Evolutionary conservation across 495 filamentous ascomycete genomes (phyloP), one percentile per base, ranked within the genome.

Genomic region (Neurospora terricola): DNA sequence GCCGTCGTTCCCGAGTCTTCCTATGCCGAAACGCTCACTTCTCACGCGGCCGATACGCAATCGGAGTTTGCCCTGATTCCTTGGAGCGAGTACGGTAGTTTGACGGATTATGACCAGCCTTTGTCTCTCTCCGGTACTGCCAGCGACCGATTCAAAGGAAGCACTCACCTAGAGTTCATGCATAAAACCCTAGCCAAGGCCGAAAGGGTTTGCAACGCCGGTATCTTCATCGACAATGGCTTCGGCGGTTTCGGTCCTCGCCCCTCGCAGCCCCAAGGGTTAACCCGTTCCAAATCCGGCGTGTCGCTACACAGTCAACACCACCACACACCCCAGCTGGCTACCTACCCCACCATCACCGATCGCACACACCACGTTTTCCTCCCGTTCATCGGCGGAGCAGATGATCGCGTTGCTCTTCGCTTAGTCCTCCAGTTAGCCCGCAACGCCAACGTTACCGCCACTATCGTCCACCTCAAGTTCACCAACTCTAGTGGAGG

Each of bases 51-150:
- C 4, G 89, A 93, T 27, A 85, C 89, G 9, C 83, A 83, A 1
- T 91, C 93, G 0, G 94, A 98, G 76, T 88, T 99, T 48, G 87
- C 97, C 1, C 84, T 99, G 8, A 87, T 98, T 42, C 94, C 96
- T 1, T 99, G 96, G 96, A 93, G 91, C 76, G 93, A 96, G 73
- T 90, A 88, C n/a, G 93, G 92, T 18, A 88, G 85, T 71, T 86
- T 92, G 73, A 86, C 86, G 12, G 94, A 97, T 70, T 66, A 16
- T 18, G 81, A 85, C 59, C 82, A 86, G 40, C 83, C 86, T 0
- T 80, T 84, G 38, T 81, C 82, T 0, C 80, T 84, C 39, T 74
- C 77, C 3, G 78, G 79, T 68, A 77, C 80, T 10, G 70, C 78
- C 0, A 82, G 82, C 72, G 86, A 89, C 70, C 83, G 86, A 9